Base-by-base conservation (phyloP, 2,329 filamentous ascomycete species). In the Cryphonectria radicalis region DNA sequence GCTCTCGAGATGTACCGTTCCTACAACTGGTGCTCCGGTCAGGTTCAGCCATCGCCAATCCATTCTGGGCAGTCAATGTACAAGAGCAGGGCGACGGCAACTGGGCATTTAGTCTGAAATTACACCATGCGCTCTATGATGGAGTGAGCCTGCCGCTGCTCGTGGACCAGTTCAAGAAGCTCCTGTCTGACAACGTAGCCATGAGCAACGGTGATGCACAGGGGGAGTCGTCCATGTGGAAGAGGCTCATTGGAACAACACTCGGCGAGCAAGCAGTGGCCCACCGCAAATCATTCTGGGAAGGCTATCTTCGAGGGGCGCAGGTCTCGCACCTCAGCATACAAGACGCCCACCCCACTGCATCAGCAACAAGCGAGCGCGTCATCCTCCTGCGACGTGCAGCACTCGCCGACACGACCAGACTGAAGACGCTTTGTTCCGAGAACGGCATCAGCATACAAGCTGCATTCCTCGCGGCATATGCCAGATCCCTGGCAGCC, bases 91-190 rank as follows among this genome's bases (percentile, higher is more conserved):
- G 73, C 0, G 55, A 73, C 0, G 73, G 75, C 0, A 72, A 74
- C 3, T 81, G 79, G 75, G 57, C 73, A 0, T 69, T 90, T 4
- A 81, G 86, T 2, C 83, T 94, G 6, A 84, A 84, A 37, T 91
- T 98, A 5, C 94, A 97, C 74, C 95, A 98, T 78, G 92, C 93
- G 0, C 84, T 98, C 0, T 98, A 98, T 77, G 95, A 98, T 78
- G 94, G 91, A 7, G 86, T 97, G 72, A 96, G 93, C 76, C 83
- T 98, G 5, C 88, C 90, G 0, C 78, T 86, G 0, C 81, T 97
- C 7, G 82, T 94, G 32, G 77, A 85, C 2, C 77, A 79, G 0
- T 80, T 85, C 37, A 25, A 72, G 2, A 66, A 74, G 10, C 74
- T 81, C 4, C 69, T 78, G 60, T 35, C 3, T 69, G 35, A 63